These are phyloP conservation scores for Magnaporthiopsis incrustans DNA, from an alignment of 2,329 filamentous ascomycete species.

Conservation along the genomic window DNA sequence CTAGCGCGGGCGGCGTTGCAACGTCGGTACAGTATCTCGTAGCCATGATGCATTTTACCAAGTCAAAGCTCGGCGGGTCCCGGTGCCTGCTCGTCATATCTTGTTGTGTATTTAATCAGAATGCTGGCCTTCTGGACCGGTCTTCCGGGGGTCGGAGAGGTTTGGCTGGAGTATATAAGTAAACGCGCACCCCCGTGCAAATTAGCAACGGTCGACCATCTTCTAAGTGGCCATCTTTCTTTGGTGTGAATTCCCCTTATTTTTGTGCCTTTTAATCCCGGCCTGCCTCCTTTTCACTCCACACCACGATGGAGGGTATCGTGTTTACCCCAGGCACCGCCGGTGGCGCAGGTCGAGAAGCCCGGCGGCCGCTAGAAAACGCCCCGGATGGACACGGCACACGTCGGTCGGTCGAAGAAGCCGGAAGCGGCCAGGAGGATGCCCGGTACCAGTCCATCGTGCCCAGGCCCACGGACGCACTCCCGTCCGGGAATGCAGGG, in stretches of 20 bases:
- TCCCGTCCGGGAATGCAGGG: too few species aligned
- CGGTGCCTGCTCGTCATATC: background rate
- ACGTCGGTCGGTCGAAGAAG: background rate
- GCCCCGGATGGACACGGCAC: background rate
- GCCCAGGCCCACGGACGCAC: background rate
- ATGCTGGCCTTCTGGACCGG: too few species aligned
- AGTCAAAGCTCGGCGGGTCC: background rate
- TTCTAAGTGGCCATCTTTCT: background rate
- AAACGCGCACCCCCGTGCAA: background rate
- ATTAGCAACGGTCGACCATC: too few species aligned
- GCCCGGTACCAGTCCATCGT: conserved; percentile 4
- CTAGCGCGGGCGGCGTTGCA: background rate
- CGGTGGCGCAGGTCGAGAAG: background rate
- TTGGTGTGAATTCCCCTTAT: background rate
- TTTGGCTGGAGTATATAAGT: background rate
- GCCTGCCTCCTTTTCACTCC: background rate
- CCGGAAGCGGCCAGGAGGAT: background rate
- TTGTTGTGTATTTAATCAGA: too few species aligned
- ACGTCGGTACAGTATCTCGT: background rate
- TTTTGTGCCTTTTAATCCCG: background rate
- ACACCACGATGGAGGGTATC: background rate
- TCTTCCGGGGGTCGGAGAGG: background rate
- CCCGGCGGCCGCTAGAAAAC: background rate
- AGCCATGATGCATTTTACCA: background rate
- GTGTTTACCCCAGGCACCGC: background rate